Percentiles rank a stretch among this genome's conserved stretches.
Conservation (phyloP, 345 rosid species). For the Pelargonium nanum region DNA sequence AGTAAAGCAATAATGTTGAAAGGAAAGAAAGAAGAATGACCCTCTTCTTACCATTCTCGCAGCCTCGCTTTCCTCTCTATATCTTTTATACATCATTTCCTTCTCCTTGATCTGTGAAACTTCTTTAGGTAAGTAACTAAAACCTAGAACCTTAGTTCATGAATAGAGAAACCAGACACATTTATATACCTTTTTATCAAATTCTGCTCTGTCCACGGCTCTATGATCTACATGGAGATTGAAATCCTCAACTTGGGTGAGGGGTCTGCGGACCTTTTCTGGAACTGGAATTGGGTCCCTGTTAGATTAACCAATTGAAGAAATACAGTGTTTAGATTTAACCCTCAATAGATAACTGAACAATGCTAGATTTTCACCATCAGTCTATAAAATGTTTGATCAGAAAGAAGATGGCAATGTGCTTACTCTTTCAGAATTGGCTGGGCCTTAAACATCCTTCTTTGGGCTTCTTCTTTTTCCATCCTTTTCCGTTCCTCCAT, state of each 20-base stretch:
- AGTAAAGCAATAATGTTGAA: not conserved
- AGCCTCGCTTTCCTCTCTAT: constrained; percentile 87
- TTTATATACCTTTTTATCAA: constrained; percentile 67
- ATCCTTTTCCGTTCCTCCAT: constrained; percentile 63
- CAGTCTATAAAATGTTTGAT: not conserved
- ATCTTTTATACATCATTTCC: constrained; percentile 72
- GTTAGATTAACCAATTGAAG: constrained; percentile 5
- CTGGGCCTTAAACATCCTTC: constrained; percentile 71
- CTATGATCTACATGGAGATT: constrained; percentile 60
- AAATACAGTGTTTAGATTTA: not conserved
- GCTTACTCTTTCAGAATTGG: constrained; percentile 71
- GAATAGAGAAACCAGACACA: constrained; percentile 1
- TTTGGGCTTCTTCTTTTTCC: constrained; percentile 61
- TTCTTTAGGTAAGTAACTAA: not conserved
- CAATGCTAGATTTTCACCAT: not conserved
- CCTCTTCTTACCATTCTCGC: constrained; percentile 60
- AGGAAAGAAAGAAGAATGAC: not conserved
- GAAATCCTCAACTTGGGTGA: constrained; percentile 66
- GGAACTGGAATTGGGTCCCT: constrained; percentile 94
- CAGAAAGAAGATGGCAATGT: not conserved
- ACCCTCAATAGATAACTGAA: not conserved
- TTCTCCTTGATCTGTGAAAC: constrained; percentile 73
- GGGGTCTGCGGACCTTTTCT: constrained; percentile 78
- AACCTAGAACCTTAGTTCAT: not conserved
- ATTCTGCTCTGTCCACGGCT: constrained; percentile 76